Evolutionary conservation across 306 rosid genomes (phyloP).

Genomic region (Mucuna pruriens): DNA sequence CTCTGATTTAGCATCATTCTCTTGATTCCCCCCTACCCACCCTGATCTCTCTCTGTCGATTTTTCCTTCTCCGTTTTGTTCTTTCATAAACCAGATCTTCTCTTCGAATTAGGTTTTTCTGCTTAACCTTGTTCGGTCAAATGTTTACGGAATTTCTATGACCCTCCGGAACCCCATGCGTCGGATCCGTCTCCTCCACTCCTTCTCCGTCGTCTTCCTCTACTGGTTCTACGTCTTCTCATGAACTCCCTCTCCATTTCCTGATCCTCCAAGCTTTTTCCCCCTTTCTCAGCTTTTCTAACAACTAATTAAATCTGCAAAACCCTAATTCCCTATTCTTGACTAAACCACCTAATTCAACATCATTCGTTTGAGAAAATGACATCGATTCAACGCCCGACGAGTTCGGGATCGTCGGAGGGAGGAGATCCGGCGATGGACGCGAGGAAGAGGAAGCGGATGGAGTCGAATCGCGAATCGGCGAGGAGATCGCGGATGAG

Average conservation of each 20-base stretch:
- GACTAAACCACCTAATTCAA: background rate
- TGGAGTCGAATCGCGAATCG: slow-evolving; percentile 90
- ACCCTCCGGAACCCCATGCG: slow-evolving; percentile 42
- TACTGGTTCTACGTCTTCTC: slow-evolving; percentile 71
- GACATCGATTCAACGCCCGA: slow-evolving; percentile 59
- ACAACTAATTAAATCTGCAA: background rate
- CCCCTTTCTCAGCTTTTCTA: background rate
- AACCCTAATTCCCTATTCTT: background rate
- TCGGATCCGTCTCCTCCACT: slow-evolving; percentile 51
- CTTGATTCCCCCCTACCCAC: background rate
- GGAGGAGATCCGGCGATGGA: slow-evolving; percentile 58
- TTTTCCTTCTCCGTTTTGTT: background rate
- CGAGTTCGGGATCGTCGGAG: slow-evolving; percentile 76
- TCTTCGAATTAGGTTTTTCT: slow-evolving; percentile 28
- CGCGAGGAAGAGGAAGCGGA: slow-evolving; percentile 89
- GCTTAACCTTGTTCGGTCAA: background rate
- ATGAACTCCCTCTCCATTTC: slow-evolving; percentile 46
- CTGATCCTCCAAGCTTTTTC: background rate
- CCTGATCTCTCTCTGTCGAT: background rate
- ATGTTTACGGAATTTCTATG: slow-evolving; percentile 52
- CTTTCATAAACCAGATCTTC: background rate
- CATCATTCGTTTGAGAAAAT: background rate
- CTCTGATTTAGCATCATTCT: background rate
- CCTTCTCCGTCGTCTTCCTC: slow-evolving; percentile 57
- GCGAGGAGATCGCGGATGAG: slow-evolving; percentile 87